Evolutionary conservation across 129 eudicot genomes (phyloP).

Genomic region (Flaveria sonorensis): DNA sequence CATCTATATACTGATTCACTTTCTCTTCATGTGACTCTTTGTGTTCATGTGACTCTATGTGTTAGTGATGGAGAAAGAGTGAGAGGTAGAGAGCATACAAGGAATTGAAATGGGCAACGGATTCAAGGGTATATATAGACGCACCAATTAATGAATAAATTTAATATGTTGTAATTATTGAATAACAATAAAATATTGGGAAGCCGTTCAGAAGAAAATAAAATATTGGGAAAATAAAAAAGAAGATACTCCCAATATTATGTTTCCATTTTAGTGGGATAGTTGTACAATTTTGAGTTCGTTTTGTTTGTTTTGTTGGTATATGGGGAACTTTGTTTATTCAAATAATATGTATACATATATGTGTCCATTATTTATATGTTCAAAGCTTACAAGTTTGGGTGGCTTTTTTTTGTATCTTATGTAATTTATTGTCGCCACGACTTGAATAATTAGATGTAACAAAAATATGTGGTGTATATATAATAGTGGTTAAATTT

Average conservation of each 20-base stretch:
- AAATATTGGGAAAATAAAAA: constrained; percentile 11
- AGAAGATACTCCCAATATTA: constrained; percentile 31
- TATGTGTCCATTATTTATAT: background rate
- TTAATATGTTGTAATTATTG: constrained; percentile 2
- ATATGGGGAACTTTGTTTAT: constrained; percentile 39
- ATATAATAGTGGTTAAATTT: background rate
- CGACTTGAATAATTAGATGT: background rate
- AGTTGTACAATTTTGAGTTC: constrained; percentile 37
- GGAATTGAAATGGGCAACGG: constrained; percentile 10
- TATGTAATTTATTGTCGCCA: background rate
- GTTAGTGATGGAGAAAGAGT: constrained; percentile 24
- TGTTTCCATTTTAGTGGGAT: constrained; percentile 47
- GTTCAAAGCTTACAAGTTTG: background rate
- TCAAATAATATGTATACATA: background rate
- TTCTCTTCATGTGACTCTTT: background rate
- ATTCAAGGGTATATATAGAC: constrained; percentile 47
- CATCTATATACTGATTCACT: constrained; percentile 62
- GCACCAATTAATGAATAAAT: background rate
- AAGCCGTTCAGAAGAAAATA: background rate
- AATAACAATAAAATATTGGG: background rate
- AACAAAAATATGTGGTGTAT: background rate
- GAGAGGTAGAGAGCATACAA: constrained; percentile 29
- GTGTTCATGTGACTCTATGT: background rate
- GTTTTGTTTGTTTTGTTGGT: constrained; percentile 43
- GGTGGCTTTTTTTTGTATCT: no score